Evolutionary conservation across 2,329 filamentous ascomycete genomes (phyloP).

Genomic region (Aureobasidium zeae): DNA sequence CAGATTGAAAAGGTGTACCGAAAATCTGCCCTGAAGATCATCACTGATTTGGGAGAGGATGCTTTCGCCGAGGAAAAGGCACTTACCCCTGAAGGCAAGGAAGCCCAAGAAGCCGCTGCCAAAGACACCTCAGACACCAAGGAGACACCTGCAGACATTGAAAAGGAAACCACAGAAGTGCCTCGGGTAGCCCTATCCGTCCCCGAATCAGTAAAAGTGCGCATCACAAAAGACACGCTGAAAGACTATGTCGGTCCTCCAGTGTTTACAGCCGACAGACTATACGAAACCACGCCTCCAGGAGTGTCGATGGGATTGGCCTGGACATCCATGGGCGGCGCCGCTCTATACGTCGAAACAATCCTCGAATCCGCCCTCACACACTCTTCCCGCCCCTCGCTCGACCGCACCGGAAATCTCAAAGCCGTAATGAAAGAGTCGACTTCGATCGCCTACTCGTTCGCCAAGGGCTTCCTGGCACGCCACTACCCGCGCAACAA

Average conservation of each 20-base stretch:
- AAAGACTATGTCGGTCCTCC: slow-evolving; percentile 96
- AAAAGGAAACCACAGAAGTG: slow-evolving; percentile 50
- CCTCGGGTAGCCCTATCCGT: slow-evolving; percentile 73
- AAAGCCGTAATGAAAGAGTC: slow-evolving; percentile 98
- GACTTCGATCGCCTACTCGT: slow-evolving; percentile 88
- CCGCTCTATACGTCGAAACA: slow-evolving; percentile 93
- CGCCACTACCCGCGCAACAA: slow-evolving; percentile 78
- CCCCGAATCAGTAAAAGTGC: slow-evolving; percentile 76
- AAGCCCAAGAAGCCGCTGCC: slow-evolving; percentile 59
- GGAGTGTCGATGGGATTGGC: slow-evolving; percentile 97
- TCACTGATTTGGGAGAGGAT: slow-evolving; percentile 84
- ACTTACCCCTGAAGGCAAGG: slow-evolving; percentile 76
- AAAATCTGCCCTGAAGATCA: slow-evolving; percentile 94
- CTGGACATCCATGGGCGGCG: slow-evolving; percentile 95
- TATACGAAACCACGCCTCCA: slow-evolving; percentile 87
- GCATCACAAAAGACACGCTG: slow-evolving; percentile 78
- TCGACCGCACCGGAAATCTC: slow-evolving; percentile 90
- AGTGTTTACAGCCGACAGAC: slow-evolving; percentile 86
- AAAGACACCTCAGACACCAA: slow-evolving; percentile 57
- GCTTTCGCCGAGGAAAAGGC: slow-evolving; percentile 65
- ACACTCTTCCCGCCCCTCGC: slow-evolving; percentile 61
- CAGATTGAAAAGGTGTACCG: slow-evolving; percentile 99
- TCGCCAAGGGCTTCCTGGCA: slow-evolving; percentile 81
- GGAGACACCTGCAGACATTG: slow-evolving; percentile 49
- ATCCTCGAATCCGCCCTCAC: slow-evolving; percentile 79